Percentiles rank a stretch among this genome's conserved stretches.
Evolutionary conservation across 1,284 basidiomycete genomes (phyloP).

Genomic region (Fomes fomentarius): DNA sequence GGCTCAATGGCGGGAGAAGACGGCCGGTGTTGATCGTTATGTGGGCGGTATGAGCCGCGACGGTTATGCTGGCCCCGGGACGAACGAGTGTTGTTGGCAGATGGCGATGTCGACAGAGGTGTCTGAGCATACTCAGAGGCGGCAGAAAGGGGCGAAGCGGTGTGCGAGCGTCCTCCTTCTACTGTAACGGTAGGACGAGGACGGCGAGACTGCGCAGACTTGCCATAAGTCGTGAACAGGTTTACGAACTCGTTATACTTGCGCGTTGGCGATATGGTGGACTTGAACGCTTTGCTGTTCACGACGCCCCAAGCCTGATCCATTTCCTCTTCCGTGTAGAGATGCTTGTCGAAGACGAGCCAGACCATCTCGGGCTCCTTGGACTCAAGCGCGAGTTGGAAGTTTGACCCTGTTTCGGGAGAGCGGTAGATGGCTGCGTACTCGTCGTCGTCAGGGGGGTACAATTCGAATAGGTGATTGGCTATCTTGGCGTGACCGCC

Average conservation of each 20-base stretch:
- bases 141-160: conserved; percentile 13
- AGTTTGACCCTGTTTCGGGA: conserved; percentile 43
- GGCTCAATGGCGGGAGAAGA: conserved; percentile 1
- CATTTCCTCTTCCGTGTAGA: conserved; percentile 52
- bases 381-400: conserved; percentile 61
- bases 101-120: conserved; percentile 2
- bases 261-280: conserved; percentile 32
- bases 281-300: conserved; percentile 41
- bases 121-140: conserved; percentile 3
- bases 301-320: conserved; percentile 52
- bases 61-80: conserved; percentile 13
- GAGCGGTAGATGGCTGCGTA: conserved; percentile 48
- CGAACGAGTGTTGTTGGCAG: not conserved
- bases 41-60: conserved; percentile 18
- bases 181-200: conserved; percentile 14
- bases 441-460: conserved; percentile 56
- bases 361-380: conserved; percentile 62
- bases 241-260: conserved; percentile 56
- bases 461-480: conserved; percentile 58
- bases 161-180: conserved; percentile 7
- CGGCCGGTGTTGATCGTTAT: conserved; percentile 3
- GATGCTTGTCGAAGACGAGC: conserved; percentile 60
- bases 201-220: conserved; percentile 1
- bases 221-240: conserved; percentile 48
- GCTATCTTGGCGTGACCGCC: conserved; percentile 52